A percentile compares a stretch with the other conserved stretches of the same genome.
These are phyloP conservation scores for Phytopythium mirpurense DNA, from an alignment of 352 stramenopile genomes.

Conservation along the genomic window DNA sequence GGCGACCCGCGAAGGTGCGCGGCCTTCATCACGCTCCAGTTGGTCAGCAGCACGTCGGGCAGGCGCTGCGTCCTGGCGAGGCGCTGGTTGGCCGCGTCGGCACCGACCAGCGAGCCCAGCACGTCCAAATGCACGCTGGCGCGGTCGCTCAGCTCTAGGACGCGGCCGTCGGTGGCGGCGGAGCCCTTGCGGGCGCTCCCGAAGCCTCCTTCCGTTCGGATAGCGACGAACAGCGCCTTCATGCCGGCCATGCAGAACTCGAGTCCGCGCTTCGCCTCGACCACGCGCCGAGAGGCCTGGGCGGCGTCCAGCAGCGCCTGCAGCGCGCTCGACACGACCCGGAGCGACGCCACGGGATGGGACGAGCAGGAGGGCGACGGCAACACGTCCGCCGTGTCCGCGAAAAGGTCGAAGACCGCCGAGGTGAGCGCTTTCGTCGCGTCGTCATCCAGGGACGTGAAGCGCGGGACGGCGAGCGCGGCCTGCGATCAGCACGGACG, in stretches of 20 bases:
- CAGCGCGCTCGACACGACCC: constrained; percentile 24
- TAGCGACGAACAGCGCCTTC: constrained; percentile 37
- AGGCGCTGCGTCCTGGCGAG: constrained; percentile 34
- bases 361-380: neutral
- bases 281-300: constrained; percentile 16
- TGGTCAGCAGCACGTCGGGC: constrained; percentile 27
- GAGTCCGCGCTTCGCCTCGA: constrained; percentile 32
- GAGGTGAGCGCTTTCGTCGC: constrained; percentile 23
- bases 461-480: neutral
- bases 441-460: constrained; percentile 14
- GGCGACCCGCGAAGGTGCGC: constrained; percentile 34
- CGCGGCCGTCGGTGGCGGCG: constrained; percentile 2
- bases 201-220: constrained; percentile 50
- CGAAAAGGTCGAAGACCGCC: constrained; percentile 33
- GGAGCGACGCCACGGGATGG: neutral
- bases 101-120: constrained; percentile 38
- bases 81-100: constrained; percentile 24
- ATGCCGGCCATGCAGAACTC: constrained; percentile 27
- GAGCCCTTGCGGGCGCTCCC: constrained; percentile 19
- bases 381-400: constrained; percentile 17
- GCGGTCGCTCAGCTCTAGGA: constrained; percentile 26
- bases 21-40: constrained; percentile 53
- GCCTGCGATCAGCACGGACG: neutral
- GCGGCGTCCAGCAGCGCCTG: constrained; percentile 33
- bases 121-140: constrained; percentile 46